phyloP scores from a whole-genome alignment of 176 grass and related monocot genomes.

The Ensete glaucum region DNA sequence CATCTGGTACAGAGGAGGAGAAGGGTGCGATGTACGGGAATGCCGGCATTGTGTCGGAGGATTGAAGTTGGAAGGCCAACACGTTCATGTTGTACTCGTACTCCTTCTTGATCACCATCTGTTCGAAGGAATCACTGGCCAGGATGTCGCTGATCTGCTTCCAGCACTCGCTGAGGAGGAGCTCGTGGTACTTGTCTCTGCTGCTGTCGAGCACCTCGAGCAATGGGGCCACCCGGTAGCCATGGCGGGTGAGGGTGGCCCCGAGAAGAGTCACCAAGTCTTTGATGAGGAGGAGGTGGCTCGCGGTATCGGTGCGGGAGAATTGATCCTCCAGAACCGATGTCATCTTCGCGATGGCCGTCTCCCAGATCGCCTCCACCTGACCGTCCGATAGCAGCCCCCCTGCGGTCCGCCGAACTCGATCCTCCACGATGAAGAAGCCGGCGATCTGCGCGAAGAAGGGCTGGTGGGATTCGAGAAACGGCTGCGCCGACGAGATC shows the following conservation, averaged over 20 bases:
- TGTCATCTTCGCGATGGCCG: conserved; percentile 45
- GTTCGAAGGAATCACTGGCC: conserved; percentile 39
- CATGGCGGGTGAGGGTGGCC: conserved; percentile 43
- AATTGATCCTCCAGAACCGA: conserved; percentile 56
- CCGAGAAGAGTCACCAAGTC: conserved; percentile 53
- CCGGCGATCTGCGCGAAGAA: conserved; percentile 71
- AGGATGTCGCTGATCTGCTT: conserved; percentile 42
- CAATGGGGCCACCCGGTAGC: conserved; percentile 34
- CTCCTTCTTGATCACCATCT: conserved; percentile 58
- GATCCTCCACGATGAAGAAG: conserved; percentile 73
- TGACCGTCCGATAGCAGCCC: conserved; percentile 53
- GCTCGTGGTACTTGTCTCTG: conserved; percentile 51
- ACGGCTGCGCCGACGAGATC: conserved; percentile 48
- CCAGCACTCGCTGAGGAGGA: conserved; percentile 52
- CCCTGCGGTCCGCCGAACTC: conserved; percentile 56
- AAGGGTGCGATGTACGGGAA: conserved; percentile 66
- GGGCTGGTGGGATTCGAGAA: conserved; percentile 56
- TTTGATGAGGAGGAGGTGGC: conserved; percentile 54
- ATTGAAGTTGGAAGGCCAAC: conserved; percentile 45
- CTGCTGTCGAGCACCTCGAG: conserved; percentile 50
- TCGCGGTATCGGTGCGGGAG: conserved; percentile 37
- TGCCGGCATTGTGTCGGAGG: conserved; percentile 27
- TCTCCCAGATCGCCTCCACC: conserved; percentile 57
- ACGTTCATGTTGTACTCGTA: conserved; percentile 59
- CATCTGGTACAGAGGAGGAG: conserved; percentile 64